These are phyloP conservation scores for Xylaria sp. DNA, from an alignment of 2,329 filamentous ascomycete species.

Conservation along the genomic window DNA sequence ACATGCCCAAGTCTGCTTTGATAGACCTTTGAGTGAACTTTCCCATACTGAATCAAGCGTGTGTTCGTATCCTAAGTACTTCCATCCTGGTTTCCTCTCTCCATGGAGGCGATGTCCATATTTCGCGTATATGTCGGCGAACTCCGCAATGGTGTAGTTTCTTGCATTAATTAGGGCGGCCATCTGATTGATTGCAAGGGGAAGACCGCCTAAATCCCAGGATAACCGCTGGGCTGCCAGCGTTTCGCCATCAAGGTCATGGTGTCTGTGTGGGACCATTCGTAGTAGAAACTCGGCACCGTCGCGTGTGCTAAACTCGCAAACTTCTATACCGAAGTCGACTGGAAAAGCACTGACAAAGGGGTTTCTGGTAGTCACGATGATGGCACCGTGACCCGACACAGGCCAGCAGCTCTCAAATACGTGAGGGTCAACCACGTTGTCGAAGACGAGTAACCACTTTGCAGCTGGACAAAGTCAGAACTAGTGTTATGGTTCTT, in stretches of 20 bases:
- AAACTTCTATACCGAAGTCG: neutral
- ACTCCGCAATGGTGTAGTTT: neutral
- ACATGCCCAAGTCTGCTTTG: neutral
- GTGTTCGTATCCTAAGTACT: neutral
- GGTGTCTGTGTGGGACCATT: neutral
- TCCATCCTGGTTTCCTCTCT: neutral
- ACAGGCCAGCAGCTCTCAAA: conserved; percentile 1
- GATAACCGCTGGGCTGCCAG: neutral
- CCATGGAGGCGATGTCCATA: neutral
- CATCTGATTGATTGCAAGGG: neutral
- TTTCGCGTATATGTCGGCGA: neutral
- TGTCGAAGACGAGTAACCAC: conserved; percentile 13
- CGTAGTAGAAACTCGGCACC: neutral
- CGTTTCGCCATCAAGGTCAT: neutral
- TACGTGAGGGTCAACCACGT: neutral
- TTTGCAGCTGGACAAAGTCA: neutral
- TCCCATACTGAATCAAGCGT: neutral
- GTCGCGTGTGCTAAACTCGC: neutral
- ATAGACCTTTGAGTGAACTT: neutral
- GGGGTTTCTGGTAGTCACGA: conserved; percentile 1
- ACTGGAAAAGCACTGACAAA: neutral
- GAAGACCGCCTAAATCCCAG: neutral
- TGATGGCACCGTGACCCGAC: neutral
- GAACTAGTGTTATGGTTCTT: neutral
- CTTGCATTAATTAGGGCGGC: neutral